Base-by-base conservation (phyloP, 257 asterid genomes). In the Fraxinus americana region DNA sequence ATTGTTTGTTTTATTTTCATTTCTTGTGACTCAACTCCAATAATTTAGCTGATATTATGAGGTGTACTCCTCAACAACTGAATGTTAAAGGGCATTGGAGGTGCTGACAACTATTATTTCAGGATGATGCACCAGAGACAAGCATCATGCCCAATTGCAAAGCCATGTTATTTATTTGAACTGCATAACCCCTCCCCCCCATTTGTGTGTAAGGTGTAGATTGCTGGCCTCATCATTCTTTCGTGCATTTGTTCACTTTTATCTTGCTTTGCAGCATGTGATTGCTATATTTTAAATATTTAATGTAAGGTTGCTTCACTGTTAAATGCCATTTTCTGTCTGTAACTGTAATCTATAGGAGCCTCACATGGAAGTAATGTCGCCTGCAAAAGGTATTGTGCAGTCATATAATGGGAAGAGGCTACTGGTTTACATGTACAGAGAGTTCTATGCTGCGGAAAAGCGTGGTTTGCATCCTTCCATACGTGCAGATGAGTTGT, bases 341-440 rank as follows among this genome's bases (percentile, higher is more conserved):
- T 48, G 63, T 43, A 34, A 71, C 79, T 67, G 38, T 77, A 76
- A 70, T 81, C 77, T 72, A 78, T 78, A 96, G 98, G 99, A 96
- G 85, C 99, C 99, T 81, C 97, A 88, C 88, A 88, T 91, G 82
- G 98, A 96, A 89, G 98, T 93, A 68, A 89, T 92, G 92, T 74
- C 98, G 48, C 99, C 99, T 83, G 98, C 98, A 84, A 96, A 96
- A 87, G 83, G 69, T n/a, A 59, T 8, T 76, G 91, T 90, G 48
- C 99, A 93, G 87, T 82, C 85, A 75, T 92, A 96, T 88, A 85
- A 91, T 69, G 90, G 89, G 97, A 91, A 93, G 92, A 90, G 98
- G 86, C 88, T 96, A 67, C 83, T 92, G 81, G 97, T 93, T 35
- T 87, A 90, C 86, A 86, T 96, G 92, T 96, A 90, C 72, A 90